phyloP scores from a whole-genome alignment of 192 early-diverging fungal genomes.

The Chytriomyces sp. region DNA sequence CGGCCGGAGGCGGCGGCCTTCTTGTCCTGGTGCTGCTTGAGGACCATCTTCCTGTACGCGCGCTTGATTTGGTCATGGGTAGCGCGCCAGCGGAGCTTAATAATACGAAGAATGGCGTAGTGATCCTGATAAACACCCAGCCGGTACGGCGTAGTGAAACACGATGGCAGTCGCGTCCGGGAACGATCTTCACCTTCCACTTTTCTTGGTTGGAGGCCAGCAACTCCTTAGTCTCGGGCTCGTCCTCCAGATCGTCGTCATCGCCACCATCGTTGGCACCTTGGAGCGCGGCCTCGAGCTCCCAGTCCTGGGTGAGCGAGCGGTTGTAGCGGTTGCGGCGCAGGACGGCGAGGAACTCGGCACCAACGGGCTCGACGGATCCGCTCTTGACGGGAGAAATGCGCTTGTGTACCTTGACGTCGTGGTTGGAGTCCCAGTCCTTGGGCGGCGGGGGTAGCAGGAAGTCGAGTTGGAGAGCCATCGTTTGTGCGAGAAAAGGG shows the following conservation, averaged over 20 bases:
- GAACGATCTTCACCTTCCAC: slow-evolving; percentile 74
- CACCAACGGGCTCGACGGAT: slow-evolving; percentile 54
- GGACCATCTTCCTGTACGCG: slow-evolving; percentile 89
- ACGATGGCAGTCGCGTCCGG: slow-evolving; percentile 15
- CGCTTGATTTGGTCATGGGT: slow-evolving; percentile 93
- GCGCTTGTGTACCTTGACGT: slow-evolving; percentile 41
- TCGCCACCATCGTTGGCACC: slow-evolving; percentile 62
- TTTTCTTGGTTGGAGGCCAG: slow-evolving; percentile 78
- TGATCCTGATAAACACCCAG: slow-evolving; percentile 97
- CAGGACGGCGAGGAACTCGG: slow-evolving; percentile 43
- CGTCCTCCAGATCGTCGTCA: slow-evolving; percentile 65
- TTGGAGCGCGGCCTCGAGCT: slow-evolving; percentile 48
- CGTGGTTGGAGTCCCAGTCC: slow-evolving; percentile 59
- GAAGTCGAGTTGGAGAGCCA: slow-evolving; percentile 37
- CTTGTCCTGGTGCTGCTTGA: slow-evolving; percentile 99
- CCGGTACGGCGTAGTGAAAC: too few species aligned
- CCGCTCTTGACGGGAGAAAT: slow-evolving; percentile 30
- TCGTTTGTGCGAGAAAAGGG: too few species aligned
- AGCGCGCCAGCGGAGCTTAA: slow-evolving; percentile 83
- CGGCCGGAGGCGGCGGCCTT: slow-evolving; percentile 77
- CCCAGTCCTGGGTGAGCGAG: slow-evolving; percentile 51
- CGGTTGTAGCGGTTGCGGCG: slow-evolving; percentile 50
- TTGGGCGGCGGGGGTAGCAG: slow-evolving; percentile 74
- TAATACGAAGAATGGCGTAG: slow-evolving; percentile 93
- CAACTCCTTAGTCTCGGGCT: slow-evolving; percentile 67